Percentiles rank a stretch among this genome's conserved stretches.
Conservation (phyloP, 2,329 filamentous ascomycete genomes). For the Pseudogymnoascus sp. region DNA sequence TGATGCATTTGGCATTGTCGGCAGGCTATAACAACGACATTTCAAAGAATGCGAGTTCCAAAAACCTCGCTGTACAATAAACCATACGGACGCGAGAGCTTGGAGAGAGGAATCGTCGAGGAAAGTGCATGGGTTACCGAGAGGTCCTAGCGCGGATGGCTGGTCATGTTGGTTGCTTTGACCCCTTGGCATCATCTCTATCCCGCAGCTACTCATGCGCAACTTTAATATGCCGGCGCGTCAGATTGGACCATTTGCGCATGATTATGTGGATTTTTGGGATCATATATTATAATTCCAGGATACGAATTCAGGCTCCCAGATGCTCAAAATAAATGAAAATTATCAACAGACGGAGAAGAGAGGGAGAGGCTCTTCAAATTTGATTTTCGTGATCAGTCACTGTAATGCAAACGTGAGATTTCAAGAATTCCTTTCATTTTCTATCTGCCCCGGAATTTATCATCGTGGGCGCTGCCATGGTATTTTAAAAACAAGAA, state of each 20-base stretch:
- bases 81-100: background rate
- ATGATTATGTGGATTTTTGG: background rate
- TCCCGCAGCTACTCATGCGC: constrained; percentile 5
- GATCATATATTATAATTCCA: background rate
- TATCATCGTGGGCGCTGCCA: background rate
- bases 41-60: constrained; percentile 1
- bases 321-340: background rate
- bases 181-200: background rate
- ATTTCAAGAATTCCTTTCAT: background rate
- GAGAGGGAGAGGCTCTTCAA: background rate
- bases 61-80: constrained; percentile 1
- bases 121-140: background rate
- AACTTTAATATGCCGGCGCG: background rate
- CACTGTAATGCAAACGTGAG: background rate
- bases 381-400: background rate
- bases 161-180: constrained; percentile 7
- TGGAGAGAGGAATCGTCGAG: background rate
- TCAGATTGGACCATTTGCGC: background rate
- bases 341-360: background rate
- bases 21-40: constrained; percentile 1
- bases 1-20: background rate
- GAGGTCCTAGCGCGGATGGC: constrained; percentile 6
- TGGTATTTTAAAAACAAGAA: constrained; percentile 3
- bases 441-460: constrained; percentile 3
- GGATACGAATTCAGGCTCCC: background rate